phyloP scores from a whole-genome alignment of 805 yeast genomes.

The Sugiyamaella floridensis region DNA sequence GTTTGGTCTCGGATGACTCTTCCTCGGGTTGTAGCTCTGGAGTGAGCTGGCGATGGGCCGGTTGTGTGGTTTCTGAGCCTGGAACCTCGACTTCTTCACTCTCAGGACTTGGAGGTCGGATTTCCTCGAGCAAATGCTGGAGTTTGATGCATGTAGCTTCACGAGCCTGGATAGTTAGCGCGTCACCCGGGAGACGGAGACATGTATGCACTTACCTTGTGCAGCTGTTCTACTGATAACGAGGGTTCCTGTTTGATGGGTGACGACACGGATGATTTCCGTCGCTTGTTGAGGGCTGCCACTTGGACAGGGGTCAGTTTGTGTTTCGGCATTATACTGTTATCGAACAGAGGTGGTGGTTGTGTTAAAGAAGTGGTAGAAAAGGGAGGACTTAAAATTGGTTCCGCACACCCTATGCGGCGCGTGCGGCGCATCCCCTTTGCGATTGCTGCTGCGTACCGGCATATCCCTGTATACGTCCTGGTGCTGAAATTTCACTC shows the following conservation, averaged over 20 bases:
- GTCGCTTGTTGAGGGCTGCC: constrained; percentile 4
- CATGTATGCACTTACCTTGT: constrained; percentile 10
- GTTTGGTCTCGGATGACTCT: not conserved
- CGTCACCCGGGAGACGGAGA: not conserved
- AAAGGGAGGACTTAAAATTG: too few species aligned
- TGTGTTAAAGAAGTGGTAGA: too few species aligned
- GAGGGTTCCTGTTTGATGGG: not conserved
- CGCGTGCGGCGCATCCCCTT: too few species aligned
- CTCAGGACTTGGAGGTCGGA: not conserved
- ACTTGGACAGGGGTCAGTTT: constrained; percentile 2
- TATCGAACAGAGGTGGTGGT: too few species aligned
- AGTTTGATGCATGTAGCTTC: constrained; percentile 10
- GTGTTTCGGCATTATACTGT: constrained; percentile 3
- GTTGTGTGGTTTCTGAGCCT: not conserved
- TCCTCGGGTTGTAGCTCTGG: not conserved
- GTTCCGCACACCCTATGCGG: too few species aligned
- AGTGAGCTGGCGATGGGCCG: not conserved
- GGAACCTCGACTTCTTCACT: not conserved
- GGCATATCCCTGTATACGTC: not conserved
- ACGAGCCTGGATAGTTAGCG: constrained; percentile 10
- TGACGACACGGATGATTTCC: constrained; percentile 2
- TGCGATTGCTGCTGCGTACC: too few species aligned
- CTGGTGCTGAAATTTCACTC: not conserved
- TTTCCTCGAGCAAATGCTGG: constrained; percentile 5
- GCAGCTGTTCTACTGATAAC: constrained; percentile 7